These are phyloP conservation scores for Mimosa pudica DNA, from an alignment of 306 rosid genomes.

Conservation along the genomic window DNA sequence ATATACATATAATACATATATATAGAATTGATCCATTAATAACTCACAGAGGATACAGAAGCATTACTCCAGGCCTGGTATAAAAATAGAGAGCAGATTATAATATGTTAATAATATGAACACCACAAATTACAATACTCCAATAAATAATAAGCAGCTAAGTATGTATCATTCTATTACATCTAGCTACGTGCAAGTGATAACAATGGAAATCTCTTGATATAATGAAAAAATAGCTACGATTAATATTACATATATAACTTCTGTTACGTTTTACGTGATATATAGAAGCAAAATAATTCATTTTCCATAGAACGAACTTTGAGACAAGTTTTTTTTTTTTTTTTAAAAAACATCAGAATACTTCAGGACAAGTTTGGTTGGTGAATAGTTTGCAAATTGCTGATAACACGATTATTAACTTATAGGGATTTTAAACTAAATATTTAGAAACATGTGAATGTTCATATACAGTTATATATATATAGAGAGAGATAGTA, in stretches of 20 bases:
- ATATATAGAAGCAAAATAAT: background rate
- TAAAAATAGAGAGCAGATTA: background rate
- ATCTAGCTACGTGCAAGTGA: too few relatives aligned
- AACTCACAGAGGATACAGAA: slow-evolving; percentile 86
- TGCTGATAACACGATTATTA: too few relatives aligned
- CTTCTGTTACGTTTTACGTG: too few relatives aligned
- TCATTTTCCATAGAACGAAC: background rate
- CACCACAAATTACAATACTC: background rate
- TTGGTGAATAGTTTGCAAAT: too few relatives aligned
- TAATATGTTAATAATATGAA: background rate
- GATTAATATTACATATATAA: too few relatives aligned
- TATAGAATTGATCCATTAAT: background rate
- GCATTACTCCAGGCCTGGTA: slow-evolving; percentile 81
- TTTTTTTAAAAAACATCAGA: too few relatives aligned
- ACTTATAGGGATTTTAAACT: background rate
- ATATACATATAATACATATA: background rate
- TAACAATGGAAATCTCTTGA: too few relatives aligned
- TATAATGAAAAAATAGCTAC: too few relatives aligned
- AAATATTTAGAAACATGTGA: background rate
- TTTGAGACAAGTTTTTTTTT: too few relatives aligned
- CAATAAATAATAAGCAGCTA: background rate
- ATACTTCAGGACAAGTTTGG: background rate
- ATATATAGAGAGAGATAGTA: background rate
- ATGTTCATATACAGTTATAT: background rate
- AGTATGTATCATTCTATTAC: background rate